Base-by-base conservation (phyloP, 176 grass and related monocot genomes). In the Oryza nivara region DNA sequence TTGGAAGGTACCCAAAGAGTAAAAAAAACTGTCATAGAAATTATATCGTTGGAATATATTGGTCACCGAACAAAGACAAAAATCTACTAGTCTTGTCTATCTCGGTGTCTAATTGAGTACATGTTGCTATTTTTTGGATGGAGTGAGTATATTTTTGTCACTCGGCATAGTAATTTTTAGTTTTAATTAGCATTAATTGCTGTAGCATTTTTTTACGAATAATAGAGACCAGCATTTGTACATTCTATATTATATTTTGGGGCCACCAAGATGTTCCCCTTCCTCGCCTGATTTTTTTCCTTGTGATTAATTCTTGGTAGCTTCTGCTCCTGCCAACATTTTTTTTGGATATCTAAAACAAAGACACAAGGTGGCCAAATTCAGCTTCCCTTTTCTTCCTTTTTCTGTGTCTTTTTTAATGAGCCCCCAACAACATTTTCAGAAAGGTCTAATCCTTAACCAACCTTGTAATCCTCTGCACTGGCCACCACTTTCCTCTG, bases 371-470 rank as follows among this genome's bases (percentile, higher is more conserved):
- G 49, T 80, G 35, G 13, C 70, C 48, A 83, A 90, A 75, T 80
- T 63, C 40, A 48, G 28, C 6, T 65, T 75, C 70, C 40, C 6
- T 72, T 82, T 82, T 74, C 63, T 43, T 16, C 28, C 13, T 52
- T 65, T 81, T 76, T 45, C 3, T 30, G 14, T 52, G 17, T 82
- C 40, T 70, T 73, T 11, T 64, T 26, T 84, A 75, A 80, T 61
- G 75, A 51, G 1, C 54, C 52, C 52, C 26, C 23, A 88, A 72
- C 70, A 72, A 40, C 20, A 75, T 81, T 75, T 81, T 75, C 65
- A 72, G 86, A 77, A 91, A 88, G 38, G 56, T 76, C 65, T 81
- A 65, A 76, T 80, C 32, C 35, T 73, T 81, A 81, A 58, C 82
- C 22, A 86, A 78, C 15, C 56, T 40, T 67, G 20, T 61, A 73